phyloP scores from a whole-genome alignment of 176 grass and related monocot species.

The Oryza nivara region DNA sequence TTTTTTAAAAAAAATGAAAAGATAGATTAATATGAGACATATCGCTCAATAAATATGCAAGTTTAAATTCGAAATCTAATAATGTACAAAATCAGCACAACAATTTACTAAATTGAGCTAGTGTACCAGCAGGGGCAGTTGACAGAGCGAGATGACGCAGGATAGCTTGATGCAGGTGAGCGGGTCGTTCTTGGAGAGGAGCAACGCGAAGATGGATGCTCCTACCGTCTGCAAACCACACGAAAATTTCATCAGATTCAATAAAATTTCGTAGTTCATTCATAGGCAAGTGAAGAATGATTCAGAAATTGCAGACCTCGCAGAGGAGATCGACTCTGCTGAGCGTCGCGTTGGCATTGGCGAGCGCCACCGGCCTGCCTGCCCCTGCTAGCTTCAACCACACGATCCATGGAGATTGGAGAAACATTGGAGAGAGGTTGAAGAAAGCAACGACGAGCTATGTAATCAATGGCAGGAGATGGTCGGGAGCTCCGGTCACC shows the following conservation, averaged over 20 bases:
- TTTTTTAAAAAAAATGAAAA: too few relatives aligned
- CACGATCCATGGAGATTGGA: not conserved
- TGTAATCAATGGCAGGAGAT: not conserved
- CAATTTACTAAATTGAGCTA: not conserved
- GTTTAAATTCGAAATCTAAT: too few relatives aligned
- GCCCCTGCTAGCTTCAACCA: slow-evolving; percentile 58
- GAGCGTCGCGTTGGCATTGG: slow-evolving; percentile 60
- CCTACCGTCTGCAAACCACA: slow-evolving; percentile 45
- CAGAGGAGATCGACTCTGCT: slow-evolving; percentile 64
- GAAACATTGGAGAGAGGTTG: not conserved
- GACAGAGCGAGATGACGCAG: slow-evolving; percentile 47
- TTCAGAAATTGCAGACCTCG: slow-evolving; percentile 29
- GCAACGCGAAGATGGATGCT: slow-evolving; percentile 54
- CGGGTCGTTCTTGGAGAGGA: slow-evolving; percentile 52
- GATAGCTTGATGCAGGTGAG: slow-evolving; percentile 62
- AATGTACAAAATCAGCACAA: too few relatives aligned
- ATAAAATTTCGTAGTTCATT: too few relatives aligned
- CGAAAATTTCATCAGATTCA: too few relatives aligned
- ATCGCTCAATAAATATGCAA: too few relatives aligned
- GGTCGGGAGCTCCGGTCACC: slow-evolving; percentile 13
- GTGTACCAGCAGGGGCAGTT: slow-evolving; percentile 44
- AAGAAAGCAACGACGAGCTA: not conserved
- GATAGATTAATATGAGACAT: too few relatives aligned
- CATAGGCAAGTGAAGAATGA: too few relatives aligned
- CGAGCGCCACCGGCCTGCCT: slow-evolving; percentile 54